Percentiles rank a stretch among this genome's conserved stretches.
Evolutionary conservation across 2,329 filamentous ascomycete species (phyloP).

Genomic region (Aureobasidium sp.): DNA sequence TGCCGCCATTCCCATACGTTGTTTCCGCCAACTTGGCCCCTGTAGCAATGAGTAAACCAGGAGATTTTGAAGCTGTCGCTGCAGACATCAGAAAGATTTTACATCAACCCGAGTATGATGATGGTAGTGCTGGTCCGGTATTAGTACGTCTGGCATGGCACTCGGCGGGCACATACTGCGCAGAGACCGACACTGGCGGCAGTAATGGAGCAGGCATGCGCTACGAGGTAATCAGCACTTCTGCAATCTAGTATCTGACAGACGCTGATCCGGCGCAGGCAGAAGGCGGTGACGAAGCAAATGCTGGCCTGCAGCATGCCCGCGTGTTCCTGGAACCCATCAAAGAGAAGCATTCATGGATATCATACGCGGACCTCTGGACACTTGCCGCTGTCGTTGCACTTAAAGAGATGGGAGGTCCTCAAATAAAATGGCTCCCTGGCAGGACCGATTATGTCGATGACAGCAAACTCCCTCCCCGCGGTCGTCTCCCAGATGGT

Average conservation of each 20-base stretch:
- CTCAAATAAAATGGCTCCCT: conserved; percentile 48
- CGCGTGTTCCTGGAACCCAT: conserved; percentile 58
- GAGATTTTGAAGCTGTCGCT: conserved; percentile 21
- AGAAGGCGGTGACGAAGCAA: conserved; percentile 58
- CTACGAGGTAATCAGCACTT: conserved; percentile 41
- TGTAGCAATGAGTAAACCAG: conserved; percentile 16
- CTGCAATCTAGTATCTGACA: not conserved
- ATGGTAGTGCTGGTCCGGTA: conserved; percentile 57
- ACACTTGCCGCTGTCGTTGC: conserved; percentile 55
- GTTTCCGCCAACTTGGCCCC: not conserved
- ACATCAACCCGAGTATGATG: conserved; percentile 55
- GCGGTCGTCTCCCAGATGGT: conserved; percentile 50
- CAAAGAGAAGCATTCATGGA: conserved; percentile 53
- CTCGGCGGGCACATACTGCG: conserved; percentile 56
- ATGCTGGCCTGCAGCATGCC: conserved; percentile 57
- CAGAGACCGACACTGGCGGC: conserved; percentile 53
- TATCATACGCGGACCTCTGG: conserved; percentile 61
- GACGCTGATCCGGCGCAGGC: conserved; percentile 19
- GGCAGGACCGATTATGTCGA: conserved; percentile 58
- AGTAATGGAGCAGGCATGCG: conserved; percentile 61
- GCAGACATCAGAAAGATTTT: conserved; percentile 22
- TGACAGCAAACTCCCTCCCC: conserved; percentile 51
- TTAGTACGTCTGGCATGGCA: conserved; percentile 60
- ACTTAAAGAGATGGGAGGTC: conserved; percentile 54
- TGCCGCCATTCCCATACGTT: not conserved